phyloP scores from a whole-genome alignment of 345 rosid species.

The Brassica juncea region DNA sequence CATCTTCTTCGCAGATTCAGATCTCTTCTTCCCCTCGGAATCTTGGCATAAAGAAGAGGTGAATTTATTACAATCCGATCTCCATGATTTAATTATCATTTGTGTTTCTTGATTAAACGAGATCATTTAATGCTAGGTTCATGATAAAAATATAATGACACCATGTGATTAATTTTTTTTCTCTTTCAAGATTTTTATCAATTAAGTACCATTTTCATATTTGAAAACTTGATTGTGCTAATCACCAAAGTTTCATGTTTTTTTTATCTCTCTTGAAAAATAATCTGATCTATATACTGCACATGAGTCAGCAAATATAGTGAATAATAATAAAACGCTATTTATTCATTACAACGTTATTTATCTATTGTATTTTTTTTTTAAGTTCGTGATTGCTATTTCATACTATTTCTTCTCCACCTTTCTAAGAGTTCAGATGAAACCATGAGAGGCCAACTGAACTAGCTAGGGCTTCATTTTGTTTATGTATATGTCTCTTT shows the following conservation, averaged over 20 bases:
- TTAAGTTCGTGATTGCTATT: not conserved
- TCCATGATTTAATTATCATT: conserved; percentile 22
- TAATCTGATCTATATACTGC: not conserved
- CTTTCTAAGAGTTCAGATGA: not conserved
- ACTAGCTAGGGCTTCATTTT: conserved; percentile 55
- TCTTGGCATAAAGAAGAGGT: conserved; percentile 93
- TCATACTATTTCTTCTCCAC: not conserved
- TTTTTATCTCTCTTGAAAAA: not conserved
- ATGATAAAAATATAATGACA: conserved; percentile 9
- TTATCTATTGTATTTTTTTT: not conserved
- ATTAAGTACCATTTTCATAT: not conserved
- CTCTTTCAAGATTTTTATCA: conserved; percentile 5
- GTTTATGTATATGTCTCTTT: not conserved
- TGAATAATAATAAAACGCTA: not conserved
- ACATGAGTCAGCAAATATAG: not conserved
- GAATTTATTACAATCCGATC: conserved; percentile 15
- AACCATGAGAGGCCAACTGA: conserved; percentile 24
- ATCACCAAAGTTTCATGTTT: conserved; percentile 1
- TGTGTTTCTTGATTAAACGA: conserved; percentile 26
- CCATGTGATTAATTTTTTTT: conserved; percentile 23
- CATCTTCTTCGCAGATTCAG: conserved; percentile 56
- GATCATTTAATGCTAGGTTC: conserved; percentile 37
- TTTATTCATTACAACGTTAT: not conserved
- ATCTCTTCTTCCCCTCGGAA: conserved; percentile 80
- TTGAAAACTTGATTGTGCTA: conserved; percentile 4